Evolutionary conservation across 257 asterid genomes (phyloP), one percentile per base, ranked within the genome.

Genomic region (Solanum medicagineum): DNA sequence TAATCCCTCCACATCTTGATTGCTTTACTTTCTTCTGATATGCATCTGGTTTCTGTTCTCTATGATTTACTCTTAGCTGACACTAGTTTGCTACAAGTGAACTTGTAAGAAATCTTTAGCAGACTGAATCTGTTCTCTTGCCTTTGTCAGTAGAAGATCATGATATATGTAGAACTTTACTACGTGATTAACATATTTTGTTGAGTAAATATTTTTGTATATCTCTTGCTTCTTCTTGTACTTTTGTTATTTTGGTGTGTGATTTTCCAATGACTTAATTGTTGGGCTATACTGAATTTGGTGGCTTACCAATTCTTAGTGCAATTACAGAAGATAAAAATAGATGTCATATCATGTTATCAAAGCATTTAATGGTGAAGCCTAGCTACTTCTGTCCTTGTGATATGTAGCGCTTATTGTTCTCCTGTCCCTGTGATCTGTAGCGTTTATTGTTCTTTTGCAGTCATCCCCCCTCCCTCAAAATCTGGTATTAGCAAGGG

Each of bases 401-500:
- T 88, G n/a, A 71, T 87, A 83, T 80, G 86, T 49, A 14, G 36
- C 16, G 32, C 66, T 83, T 83, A 83, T 51, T 69, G 63, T 83
- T 32, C 68, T 49, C 4, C 54, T 65, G 55, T 55, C 81, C 22
- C 80, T 73, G 62, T 88, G n/a, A 71, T 87, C 83, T 80, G 86
- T 49, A 14, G 36, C 10, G n/a, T 66, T 83, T 83, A 66, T 51
- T 69, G 63, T 83, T 32, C 55, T 84, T 74, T 87, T 87, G 92
- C 98, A 97, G 98, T 82, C 24, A 56, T 89, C 54, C 84, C 77
- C 54, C 7, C 54, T 53, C 26, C 93, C 47, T 86, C 95, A 19
- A 86, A 91, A 22, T 86, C 97, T 73, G 91, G 98, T 86, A 26
- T 94, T 87, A 94, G 97, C 93, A 94, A 89, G 88, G 98, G 98